Percentiles rank a stretch among this genome's conserved stretches.
phyloP scores from a whole-genome alignment of 176 grass and related monocot species.

The Carex littledalei region DNA sequence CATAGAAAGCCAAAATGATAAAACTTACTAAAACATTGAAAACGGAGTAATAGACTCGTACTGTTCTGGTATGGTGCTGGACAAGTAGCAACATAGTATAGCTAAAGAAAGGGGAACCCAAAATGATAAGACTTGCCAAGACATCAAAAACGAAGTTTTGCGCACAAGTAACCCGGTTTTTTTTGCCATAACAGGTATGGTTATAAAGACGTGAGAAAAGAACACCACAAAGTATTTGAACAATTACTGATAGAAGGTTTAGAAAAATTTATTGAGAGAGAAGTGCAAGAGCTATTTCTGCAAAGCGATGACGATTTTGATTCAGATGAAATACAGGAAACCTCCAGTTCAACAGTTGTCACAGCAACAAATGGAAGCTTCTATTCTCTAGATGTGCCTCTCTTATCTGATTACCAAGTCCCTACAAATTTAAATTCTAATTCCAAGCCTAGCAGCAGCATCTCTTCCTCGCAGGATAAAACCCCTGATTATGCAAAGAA shows the following conservation, averaged over 20 bases:
- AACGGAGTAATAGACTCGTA: neutral
- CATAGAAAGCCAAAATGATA: neutral
- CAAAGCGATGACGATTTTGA: conserved; percentile 66
- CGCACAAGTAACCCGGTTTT: neutral
- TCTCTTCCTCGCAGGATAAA: conserved; percentile 29
- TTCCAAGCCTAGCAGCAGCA: conserved; percentile 55
- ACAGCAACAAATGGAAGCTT: conserved; percentile 56
- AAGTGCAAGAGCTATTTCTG: conserved; percentile 74
- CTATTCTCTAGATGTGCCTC: conserved; percentile 69
- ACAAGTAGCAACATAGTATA: neutral
- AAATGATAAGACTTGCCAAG: neutral
- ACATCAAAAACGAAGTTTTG: neutral
- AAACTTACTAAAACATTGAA: neutral
- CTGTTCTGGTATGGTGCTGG: neutral
- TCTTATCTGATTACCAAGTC: conserved; percentile 45
- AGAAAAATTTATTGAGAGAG: conserved; percentile 70
- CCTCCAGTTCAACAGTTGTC: conserved; percentile 42
- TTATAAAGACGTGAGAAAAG: conserved; percentile 91
- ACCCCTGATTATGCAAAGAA: conserved; percentile 52
- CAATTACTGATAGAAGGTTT: conserved; percentile 73
- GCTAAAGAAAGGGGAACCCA: neutral
- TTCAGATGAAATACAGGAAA: conserved; percentile 49
- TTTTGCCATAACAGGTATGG: conserved; percentile 50
- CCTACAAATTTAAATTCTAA: conserved; percentile 26
- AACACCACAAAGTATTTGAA: conserved; percentile 69